Evolutionary conservation across 2,329 filamentous ascomycete species (phyloP).

Genomic region (Rugonectria rugulosa): DNA sequence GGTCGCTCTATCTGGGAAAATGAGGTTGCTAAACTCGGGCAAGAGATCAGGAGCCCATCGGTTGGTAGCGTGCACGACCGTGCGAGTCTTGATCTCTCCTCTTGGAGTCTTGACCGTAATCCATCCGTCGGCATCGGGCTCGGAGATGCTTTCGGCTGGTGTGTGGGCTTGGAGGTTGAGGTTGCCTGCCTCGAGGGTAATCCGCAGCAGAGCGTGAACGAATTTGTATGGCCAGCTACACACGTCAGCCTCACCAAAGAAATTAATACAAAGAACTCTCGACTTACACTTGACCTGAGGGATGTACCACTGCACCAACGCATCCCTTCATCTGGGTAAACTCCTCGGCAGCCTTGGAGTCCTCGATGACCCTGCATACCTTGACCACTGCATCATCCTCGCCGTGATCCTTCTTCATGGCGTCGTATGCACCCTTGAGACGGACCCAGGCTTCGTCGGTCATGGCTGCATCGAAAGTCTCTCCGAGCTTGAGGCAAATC

Average conservation of each 20-base stretch:
- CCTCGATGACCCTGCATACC: slow-evolving; percentile 13
- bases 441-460: slow-evolving; percentile 17
- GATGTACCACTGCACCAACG: slow-evolving; percentile 13
- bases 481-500: slow-evolving; percentile 19
- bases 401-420: slow-evolving; percentile 19
- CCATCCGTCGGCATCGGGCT: slow-evolving; percentile 4
- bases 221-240: slow-evolving; percentile 21
- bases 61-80: slow-evolving; percentile 16
- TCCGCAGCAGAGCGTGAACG: slow-evolving; percentile 17
- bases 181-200: slow-evolving; percentile 10
- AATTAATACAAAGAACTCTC: too few species aligned
- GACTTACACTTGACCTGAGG: slow-evolving; percentile 17
- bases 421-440: slow-evolving; percentile 9
- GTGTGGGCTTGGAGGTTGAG: slow-evolving; percentile 19
- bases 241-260: neutral
- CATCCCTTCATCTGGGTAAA: slow-evolving; percentile 21
- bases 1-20: slow-evolving; percentile 10
- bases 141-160: slow-evolving; percentile 13
- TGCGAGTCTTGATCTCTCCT: slow-evolving; percentile 8
- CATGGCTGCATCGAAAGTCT: slow-evolving; percentile 23
- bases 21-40: slow-evolving; percentile 16
- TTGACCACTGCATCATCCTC: slow-evolving; percentile 17
- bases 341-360: slow-evolving; percentile 12
- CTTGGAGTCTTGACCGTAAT: slow-evolving; percentile 17
- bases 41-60: slow-evolving; percentile 19